Base-by-base conservation (phyloP, 495 filamentous ascomycete species). In the Darksidea phi region DNA sequence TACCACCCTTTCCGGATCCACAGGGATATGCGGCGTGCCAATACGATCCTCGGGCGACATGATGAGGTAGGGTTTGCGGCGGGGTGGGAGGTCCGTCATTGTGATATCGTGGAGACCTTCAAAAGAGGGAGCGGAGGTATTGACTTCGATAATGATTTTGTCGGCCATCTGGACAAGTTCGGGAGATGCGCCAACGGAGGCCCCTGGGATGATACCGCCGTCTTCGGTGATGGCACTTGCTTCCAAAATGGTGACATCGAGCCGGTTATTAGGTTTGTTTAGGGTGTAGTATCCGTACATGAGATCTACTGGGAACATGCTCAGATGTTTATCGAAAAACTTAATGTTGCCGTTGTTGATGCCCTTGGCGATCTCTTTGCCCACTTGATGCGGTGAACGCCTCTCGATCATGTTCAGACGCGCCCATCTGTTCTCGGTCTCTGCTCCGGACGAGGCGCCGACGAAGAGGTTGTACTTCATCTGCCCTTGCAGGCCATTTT, bases 71-170 rank as follows among this genome's bases (percentile, higher is more conserved):
- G 91, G 91, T 76, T 95, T 95, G 54, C 89, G 81, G 36, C 77
- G 73, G 0, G 91, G 91, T 2, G 91, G 91, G 0, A 91, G 79
- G 55, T 94, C 87, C 5, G 86, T 88, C 84, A 91, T 86, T 45
- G 87, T 89, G 74, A 96, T 95, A 68, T 96, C 91, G 78, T 96
- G 91, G 28, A 96, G 81, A 49, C 91, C 91, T 72, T 94, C 87
- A 68, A 96, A 90, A 32, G 84, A 90, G 6, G 91, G 91, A 38
- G 87, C 82, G 5, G 89, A 77, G 0, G 91, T 96, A 78, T 96
- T 96, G 74, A 95, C 89, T 76, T 96, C 91, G 64, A 96, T 89
- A 67, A 96, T 90, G 73, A 96, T 86, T 79, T 94, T 95, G 69
- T 93, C 88, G 42, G 90, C 88, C 80, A 93, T 87, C 75, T 95